Base-by-base conservation (phyloP, 306 rosid species). In the Vachellia collinsii region DNA sequence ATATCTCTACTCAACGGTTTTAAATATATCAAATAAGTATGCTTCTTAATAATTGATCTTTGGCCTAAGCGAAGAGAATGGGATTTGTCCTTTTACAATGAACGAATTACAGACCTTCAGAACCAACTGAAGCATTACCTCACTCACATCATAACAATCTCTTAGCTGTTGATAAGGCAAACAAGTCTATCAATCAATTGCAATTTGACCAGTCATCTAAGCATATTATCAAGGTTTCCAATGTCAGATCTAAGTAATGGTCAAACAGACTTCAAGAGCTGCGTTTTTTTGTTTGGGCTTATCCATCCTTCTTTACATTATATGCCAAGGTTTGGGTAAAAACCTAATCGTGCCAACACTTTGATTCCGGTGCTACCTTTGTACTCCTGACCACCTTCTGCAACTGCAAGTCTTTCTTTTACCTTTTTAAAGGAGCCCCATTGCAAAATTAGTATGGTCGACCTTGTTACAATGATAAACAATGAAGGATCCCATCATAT, bases 401-500 rank as follows among this genome's bases (percentile, higher is more conserved):
- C n/a, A 48, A 48, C 54, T 54, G 61, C 25, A 54, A 54, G 25
- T 54, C 25, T 54, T 54, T 54, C 11, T 7, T 54, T 11, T n/a
- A 8, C 12, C 61, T 7, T 19, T n/a, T 54, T n/a, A 11, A 54
- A 54, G 61, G 61, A 12, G 3, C 51, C 16, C 16, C 16, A 11
- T 12, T 46, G 51, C 51, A 46, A 16, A 46, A 46, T 46, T 46
- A 46, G 16, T 0, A 29, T 29, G 34, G 34, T 29, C 34, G 34
- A 29, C 34, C 34, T 1, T 29, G 34, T 29, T 29, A 29, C 1
- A 29, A 29, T 29, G 63, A 6, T 53, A 74, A 69, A 53, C 14
- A 59, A 54, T 77, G 67, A 67, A 77, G 59, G 75, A 59, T n/a
- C 43, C 23, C 54, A 54, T 63, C 76, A 79, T 36, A 71, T 25